Conservation (phyloP, 2,329 filamentous ascomycete species). For the Aspergillus uvarum region DNA sequence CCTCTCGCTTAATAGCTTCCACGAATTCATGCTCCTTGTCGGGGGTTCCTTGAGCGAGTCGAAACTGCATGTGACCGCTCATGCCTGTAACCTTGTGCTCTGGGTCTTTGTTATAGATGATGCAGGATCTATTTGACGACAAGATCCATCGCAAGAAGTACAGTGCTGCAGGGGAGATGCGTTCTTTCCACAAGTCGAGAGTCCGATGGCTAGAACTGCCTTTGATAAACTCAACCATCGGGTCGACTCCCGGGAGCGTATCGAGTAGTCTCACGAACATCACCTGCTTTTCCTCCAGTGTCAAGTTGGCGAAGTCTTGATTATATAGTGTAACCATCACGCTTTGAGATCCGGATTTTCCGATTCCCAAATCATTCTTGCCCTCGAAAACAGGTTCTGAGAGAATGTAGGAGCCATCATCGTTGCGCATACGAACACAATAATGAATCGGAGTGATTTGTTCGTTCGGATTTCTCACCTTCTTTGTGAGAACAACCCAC, state of each 20-base stretch:
- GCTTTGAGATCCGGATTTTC: not conserved
- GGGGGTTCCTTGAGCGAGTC: slow-evolving; percentile 82
- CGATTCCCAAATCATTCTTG: not conserved
- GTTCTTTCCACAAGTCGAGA: slow-evolving; percentile 56
- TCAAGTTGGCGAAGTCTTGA: slow-evolving; percentile 42
- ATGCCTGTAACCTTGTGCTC: slow-evolving; percentile 63
- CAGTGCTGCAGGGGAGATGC: slow-evolving; percentile 64
- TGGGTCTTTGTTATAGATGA: slow-evolving; percentile 62
- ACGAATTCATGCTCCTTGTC: slow-evolving; percentile 80
- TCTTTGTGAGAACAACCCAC: slow-evolving; percentile 46
- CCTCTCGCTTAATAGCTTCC: slow-evolving; percentile 54
- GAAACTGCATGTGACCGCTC: slow-evolving; percentile 72
- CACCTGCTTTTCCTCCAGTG: slow-evolving; percentile 24
- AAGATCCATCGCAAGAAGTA: slow-evolving; percentile 81
- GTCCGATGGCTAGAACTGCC: slow-evolving; percentile 23
- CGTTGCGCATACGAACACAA: not conserved
- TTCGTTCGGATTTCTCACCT: not conserved
- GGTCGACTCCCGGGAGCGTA: slow-evolving; percentile 39
- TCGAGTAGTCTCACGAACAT: slow-evolving; percentile 38
- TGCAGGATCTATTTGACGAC: slow-evolving; percentile 83
- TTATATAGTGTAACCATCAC: slow-evolving; percentile 34
- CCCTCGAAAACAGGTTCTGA: slow-evolving; percentile 22
- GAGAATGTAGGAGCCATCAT: slow-evolving; percentile 18
- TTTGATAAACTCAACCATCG: slow-evolving; percentile 49
- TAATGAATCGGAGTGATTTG: not conserved